Evolutionary conservation across 2,329 filamentous ascomycete species (phyloP), one percentile per base, ranked within the genome.

Genomic region (Colletotrichum tanaceti): DNA sequence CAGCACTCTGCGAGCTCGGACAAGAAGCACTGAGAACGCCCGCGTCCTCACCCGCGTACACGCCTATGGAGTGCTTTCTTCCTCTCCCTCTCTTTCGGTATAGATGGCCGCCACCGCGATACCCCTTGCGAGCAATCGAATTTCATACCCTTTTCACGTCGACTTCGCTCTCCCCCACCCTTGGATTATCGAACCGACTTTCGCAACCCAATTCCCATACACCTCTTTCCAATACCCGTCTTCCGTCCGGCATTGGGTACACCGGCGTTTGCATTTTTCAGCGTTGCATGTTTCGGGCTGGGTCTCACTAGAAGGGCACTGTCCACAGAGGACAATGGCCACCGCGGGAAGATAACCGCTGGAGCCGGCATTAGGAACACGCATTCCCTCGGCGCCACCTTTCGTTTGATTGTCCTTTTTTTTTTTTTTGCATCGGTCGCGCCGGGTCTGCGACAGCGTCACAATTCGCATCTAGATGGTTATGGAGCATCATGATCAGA

Each of bases 101-200:
- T 65, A 68, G 65, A 68, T 43, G 20, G 55, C 38, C 65, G 55
- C 35, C 20, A 65, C 54, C 65, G 64, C 62, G 65, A 68, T 65
- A 68, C 62, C 62, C 62, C 20, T 60, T 64, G 62, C 62, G 62
- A 65, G 62, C 65, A 57, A 55, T 68, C 55, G 65, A 68, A 68
- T 68, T 68, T 32, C 62, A 68, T 68, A 68, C 65, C 62, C 62
- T 46, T 68, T 65, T 65, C 35, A 68, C 43, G 65, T 65, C 65
- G 62, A 43, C 62, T 24, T 38, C 16, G 11, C 28, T 39, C 24
- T 20, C 44, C 24, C 43, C 35, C 20, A 41, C 16, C 7, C 32
- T 50, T 41, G 65, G 35, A 47, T 13, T n/a, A 2, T 2, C 13
- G 43, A 46, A 14, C 32, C 65, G 65, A 65, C 65, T 65, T 68